Conservation (phyloP, 352 stramenopile genomes). For the Globisporangium sylvaticum region DNA sequence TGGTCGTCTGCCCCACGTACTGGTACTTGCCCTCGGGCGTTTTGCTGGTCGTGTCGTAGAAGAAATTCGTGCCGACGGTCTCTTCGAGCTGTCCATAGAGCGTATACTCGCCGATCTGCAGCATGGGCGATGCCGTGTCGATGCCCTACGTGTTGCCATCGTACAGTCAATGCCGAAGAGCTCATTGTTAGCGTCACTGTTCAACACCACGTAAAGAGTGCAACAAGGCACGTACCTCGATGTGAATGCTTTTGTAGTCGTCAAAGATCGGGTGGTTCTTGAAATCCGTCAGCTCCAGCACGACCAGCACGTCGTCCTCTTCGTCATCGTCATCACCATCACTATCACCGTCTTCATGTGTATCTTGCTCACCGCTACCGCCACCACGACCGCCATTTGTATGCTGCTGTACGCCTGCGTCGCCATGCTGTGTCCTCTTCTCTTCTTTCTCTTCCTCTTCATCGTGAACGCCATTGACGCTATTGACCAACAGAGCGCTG, state of each 20-base stretch:
- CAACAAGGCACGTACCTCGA: constrained; percentile 39
- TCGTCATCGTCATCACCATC: constrained; percentile 28
- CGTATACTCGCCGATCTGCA: constrained; percentile 69
- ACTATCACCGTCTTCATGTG: constrained; percentile 1
- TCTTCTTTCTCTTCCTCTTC: constrained; percentile 3
- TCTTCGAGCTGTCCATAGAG: constrained; percentile 68
- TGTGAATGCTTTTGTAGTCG: constrained; percentile 53
- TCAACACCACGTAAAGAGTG: background rate
- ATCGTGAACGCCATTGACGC: background rate
- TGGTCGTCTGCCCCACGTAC: constrained; percentile 65
- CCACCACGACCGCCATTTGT: background rate
- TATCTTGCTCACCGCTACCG: too few species aligned
- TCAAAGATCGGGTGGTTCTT: constrained; percentile 79
- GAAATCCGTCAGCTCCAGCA: constrained; percentile 75
- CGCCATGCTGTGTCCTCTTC: background rate
- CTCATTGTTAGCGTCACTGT: background rate
- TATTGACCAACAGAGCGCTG: background rate
- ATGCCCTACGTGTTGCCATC: constrained; percentile 38
- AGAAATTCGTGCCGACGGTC: constrained; percentile 75
- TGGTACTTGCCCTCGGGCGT: constrained; percentile 42
- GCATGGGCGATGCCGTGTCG: constrained; percentile 52
- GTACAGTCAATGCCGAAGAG: background rate
- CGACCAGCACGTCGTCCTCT: constrained; percentile 65
- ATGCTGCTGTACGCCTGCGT: background rate
- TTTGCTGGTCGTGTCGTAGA: constrained; percentile 64